Evolutionary conservation across 257 asterid genomes (phyloP), one percentile per base, ranked within the genome.

Genomic region (Solanum lycopersicoides): DNA sequence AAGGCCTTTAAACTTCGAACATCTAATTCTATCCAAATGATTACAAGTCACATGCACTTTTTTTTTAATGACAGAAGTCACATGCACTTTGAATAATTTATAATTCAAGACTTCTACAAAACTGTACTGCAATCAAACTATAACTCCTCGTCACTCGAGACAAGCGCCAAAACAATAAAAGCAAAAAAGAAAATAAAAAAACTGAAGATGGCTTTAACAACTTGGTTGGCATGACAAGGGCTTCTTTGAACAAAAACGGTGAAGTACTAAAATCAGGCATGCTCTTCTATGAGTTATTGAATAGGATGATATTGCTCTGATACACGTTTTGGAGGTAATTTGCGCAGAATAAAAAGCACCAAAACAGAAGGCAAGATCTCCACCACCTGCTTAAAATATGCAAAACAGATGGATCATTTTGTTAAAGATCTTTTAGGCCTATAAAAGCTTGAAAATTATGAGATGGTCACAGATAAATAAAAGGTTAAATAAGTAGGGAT

Each of bases 331-430:
- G 96, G 96, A 35, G 98, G 98, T 53, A 95, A 89, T 93, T 92
- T 94, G 60, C 98, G 92, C 87, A 95, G 83, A 87, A 95, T 94
- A 90, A 88, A 95, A 41, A 95, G 92, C 88, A 95, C 98, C 72
- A 94, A 92, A 35, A 93, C 91, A 35, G 95, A 92, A 45, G 98
- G 98, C 66, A 95, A 86, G 84, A 94, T 92, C 92, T 95, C 98
- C 56, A 93, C 98, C 87, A 95, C 90, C 99, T 95, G 98, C 77
- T 66, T 21, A 8, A 45, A 30, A 45, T 75, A 65, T 16, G 35
- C 34, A 85, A 65, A n/a, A 35, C 53, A 85, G 13, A 47, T 5
- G 2, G 44, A 84, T 84, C 66, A 83, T 20, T 23, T 60, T 35
- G 60, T 63, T 39, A 16, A 63, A 60, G 18, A 39, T 60, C 59